Conservation (phyloP, 495 filamentous ascomycete genomes). For the Penicillium cinerascens region DNA sequence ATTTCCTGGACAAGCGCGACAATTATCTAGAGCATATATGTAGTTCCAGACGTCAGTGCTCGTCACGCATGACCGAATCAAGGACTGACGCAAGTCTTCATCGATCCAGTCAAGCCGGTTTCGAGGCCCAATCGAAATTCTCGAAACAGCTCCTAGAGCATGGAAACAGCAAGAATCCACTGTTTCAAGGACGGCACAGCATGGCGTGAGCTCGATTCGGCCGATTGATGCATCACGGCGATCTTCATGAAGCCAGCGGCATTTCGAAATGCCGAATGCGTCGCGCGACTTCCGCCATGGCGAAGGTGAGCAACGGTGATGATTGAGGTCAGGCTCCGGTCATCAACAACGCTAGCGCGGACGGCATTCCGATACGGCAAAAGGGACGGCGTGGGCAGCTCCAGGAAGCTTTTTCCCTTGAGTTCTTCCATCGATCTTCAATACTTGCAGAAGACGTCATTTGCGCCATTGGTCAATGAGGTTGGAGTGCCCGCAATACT, state of each 20-base stretch:
- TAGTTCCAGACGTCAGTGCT: background rate
- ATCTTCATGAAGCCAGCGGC: background rate
- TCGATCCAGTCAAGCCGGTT: background rate
- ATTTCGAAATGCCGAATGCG: background rate
- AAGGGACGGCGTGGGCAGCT: background rate
- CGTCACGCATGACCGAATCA: background rate
- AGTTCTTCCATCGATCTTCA: background rate
- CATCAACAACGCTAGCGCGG: constrained; percentile 2
- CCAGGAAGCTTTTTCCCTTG: background rate
- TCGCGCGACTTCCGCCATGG: background rate
- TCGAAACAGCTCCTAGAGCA: background rate
- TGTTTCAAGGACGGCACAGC: background rate
- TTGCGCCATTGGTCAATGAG: background rate
- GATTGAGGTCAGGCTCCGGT: constrained; percentile 12
- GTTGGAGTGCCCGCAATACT: background rate
- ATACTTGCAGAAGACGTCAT: background rate
- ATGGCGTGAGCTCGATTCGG: background rate
- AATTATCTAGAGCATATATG: constrained; percentile 1
- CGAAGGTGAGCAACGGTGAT: background rate
- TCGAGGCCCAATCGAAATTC: background rate
- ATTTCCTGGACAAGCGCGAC: background rate
- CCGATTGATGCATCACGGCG: background rate
- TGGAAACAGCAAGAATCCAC: background rate
- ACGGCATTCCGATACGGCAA: constrained; percentile 5
- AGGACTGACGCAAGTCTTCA: background rate